A percentile compares a stretch with the other conserved stretches of the same genome.
phyloP scores from a whole-genome alignment of 768 basidiomycete species.

The Rhodotorula kratochvilovae region DNA sequence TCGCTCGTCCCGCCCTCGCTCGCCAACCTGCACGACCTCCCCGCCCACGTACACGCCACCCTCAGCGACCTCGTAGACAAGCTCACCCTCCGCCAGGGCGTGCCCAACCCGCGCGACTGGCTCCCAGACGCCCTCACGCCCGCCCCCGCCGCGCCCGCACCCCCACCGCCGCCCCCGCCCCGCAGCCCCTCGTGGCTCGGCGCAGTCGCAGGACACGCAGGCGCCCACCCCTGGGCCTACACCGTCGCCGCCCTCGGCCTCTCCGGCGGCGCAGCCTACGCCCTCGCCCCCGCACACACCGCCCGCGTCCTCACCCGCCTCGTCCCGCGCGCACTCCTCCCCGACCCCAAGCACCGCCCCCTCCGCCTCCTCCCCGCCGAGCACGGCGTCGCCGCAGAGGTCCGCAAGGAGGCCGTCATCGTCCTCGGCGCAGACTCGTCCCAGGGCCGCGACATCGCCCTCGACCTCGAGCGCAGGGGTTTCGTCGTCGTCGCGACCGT shows the following conservation, averaged over 20 bases:
- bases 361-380: constrained; percentile 9
- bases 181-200: background rate
- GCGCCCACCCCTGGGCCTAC: constrained; percentile 14
- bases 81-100: constrained; percentile 21
- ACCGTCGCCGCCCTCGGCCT: constrained; percentile 2
- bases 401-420: constrained; percentile 47
- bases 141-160: background rate
- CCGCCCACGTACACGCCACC: constrained; percentile 1
- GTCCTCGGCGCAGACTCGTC: constrained; percentile 68
- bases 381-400: constrained; percentile 17
- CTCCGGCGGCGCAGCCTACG: constrained; percentile 5
- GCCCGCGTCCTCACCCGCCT: background rate
- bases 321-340: constrained; percentile 25
- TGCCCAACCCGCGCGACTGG: constrained; percentile 19
- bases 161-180: constrained; percentile 12
- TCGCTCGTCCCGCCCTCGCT: constrained; percentile 4
- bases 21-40: constrained; percentile 13
- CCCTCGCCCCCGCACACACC: constrained; percentile 11
- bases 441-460: constrained; percentile 52
- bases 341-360: constrained; percentile 23
- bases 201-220: background rate
- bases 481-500: constrained; percentile 82
- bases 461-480: constrained; percentile 69
- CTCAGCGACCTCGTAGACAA: constrained; percentile 9
- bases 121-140: constrained; percentile 4